Evolutionary conservation across 352 stramenopile genomes (phyloP).

Genomic region (Blastocystis sp.): DNA sequence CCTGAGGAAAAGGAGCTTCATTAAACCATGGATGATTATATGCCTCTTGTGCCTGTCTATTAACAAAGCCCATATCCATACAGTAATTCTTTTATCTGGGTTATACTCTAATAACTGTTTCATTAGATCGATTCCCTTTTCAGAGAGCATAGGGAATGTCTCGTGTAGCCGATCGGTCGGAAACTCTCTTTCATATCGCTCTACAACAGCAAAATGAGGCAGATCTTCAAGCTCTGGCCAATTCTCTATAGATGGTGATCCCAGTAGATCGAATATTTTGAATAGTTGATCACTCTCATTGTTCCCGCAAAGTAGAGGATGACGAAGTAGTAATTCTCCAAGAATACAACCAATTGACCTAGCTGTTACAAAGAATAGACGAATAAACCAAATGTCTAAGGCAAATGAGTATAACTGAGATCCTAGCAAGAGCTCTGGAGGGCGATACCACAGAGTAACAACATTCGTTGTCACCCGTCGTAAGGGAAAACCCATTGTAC

Average conservation of each 20-base stretch:
- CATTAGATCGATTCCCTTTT: conserved; percentile 57
- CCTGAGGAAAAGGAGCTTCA: conserved; percentile 55
- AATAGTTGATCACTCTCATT: conserved; percentile 61
- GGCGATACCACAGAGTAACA: conserved; percentile 56
- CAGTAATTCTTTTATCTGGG: conserved; percentile 47
- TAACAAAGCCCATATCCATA: background rate
- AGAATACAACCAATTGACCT: conserved; percentile 59
- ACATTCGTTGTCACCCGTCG: conserved; percentile 43
- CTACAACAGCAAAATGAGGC: background rate
- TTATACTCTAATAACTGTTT: conserved; percentile 48
- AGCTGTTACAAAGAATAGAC: background rate
- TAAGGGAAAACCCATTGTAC: conserved; percentile 18
- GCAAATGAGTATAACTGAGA: conserved; percentile 37
- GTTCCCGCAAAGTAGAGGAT: conserved; percentile 33
- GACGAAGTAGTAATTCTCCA: conserved; percentile 19
- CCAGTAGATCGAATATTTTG: conserved; percentile 60
- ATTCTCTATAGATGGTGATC: background rate
- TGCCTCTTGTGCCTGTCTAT: background rate
- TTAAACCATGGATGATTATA: conserved; percentile 50
- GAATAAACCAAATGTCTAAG: conserved; percentile 35
- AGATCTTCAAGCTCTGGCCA: conserved; percentile 4
- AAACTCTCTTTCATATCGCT: conserved; percentile 32
- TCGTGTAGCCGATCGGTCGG: background rate
- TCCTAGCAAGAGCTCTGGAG: conserved; percentile 42
- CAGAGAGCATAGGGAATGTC: conserved; percentile 20